Conservation (phyloP, 495 filamentous ascomycete genomes). For the Margaritispora aquatica region DNA sequence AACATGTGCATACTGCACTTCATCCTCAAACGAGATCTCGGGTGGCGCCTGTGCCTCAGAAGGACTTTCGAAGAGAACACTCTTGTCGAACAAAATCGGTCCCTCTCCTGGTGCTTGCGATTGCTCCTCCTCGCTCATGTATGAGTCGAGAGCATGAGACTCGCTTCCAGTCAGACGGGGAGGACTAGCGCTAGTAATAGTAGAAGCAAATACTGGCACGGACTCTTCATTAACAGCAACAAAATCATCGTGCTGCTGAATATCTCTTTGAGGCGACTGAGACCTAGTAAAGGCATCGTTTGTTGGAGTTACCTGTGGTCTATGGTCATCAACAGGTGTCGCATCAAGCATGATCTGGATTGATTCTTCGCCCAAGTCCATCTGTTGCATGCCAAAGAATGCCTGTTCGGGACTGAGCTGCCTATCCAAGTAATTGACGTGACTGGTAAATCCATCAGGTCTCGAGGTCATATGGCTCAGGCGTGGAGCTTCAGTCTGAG, state of each 20-base stretch:
- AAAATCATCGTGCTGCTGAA: conserved; percentile 3
- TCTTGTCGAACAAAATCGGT: not conserved
- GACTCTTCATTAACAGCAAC: not conserved
- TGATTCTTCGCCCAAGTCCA: conserved; percentile 41
- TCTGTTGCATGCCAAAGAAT: conserved; percentile 11
- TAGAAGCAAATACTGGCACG: conserved; percentile 10
- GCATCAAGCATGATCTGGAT: conserved; percentile 55
- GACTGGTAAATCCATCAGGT: conserved; percentile 6
- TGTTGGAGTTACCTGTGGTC: conserved; percentile 11
- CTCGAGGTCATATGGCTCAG: conserved; percentile 15
- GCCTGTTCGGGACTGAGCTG: conserved; percentile 21
- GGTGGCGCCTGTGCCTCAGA: not conserved
- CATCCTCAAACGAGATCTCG: not conserved
- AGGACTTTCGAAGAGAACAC: not conserved
- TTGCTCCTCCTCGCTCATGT: not conserved
- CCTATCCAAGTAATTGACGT: conserved; percentile 9
- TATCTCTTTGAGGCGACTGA: conserved; percentile 9
- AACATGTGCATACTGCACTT: not conserved
- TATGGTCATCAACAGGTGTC: conserved; percentile 32
- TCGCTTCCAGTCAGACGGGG: not conserved
- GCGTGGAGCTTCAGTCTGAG: conserved; percentile 51
- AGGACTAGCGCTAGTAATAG: conserved; percentile 12
- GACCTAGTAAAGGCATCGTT: conserved; percentile 12
- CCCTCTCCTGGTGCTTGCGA: not conserved
- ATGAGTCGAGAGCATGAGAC: not conserved